phyloP scores from a whole-genome alignment of 352 stramenopile species.

The Vaucheria bursata region DNA sequence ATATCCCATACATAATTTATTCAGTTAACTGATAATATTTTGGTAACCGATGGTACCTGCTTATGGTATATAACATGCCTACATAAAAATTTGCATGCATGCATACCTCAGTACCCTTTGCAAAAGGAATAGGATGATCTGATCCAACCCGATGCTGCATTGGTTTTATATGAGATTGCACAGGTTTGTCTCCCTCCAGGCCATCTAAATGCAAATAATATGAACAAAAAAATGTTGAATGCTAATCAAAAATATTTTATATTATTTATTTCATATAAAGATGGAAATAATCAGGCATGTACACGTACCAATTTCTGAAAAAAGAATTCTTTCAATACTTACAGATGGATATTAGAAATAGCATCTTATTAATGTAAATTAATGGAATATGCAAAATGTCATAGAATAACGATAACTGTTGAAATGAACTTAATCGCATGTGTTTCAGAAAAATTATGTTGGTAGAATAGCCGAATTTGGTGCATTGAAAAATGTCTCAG shows the following conservation, averaged over 20 bases:
- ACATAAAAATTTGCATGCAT: no score
- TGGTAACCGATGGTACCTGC: no score
- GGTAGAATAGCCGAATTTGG: no score
- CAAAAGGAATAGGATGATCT: constrained; percentile 37
- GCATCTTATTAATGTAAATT: background rate
- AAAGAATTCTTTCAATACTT: background rate
- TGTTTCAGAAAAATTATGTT: no score
- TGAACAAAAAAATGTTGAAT: background rate
- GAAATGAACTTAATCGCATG: no score
- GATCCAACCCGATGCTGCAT: constrained; percentile 29
- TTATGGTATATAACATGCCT: no score
- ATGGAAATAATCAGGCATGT: background rate
- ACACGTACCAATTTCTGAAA: background rate
- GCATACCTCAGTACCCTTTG: constrained; percentile 18
- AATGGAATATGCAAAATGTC: background rate
- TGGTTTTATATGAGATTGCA: background rate
- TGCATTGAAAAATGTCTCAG: background rate
- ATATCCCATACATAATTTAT: no score
- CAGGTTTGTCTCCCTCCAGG: background rate
- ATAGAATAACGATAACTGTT: background rate
- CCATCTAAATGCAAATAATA: background rate
- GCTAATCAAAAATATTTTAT: background rate
- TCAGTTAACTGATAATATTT: no score
- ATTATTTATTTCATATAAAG: background rate
- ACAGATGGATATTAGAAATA: background rate